phyloP scores from a whole-genome alignment of 2,329 filamentous ascomycete genomes.

The Plectosphaerella plurivora region DNA sequence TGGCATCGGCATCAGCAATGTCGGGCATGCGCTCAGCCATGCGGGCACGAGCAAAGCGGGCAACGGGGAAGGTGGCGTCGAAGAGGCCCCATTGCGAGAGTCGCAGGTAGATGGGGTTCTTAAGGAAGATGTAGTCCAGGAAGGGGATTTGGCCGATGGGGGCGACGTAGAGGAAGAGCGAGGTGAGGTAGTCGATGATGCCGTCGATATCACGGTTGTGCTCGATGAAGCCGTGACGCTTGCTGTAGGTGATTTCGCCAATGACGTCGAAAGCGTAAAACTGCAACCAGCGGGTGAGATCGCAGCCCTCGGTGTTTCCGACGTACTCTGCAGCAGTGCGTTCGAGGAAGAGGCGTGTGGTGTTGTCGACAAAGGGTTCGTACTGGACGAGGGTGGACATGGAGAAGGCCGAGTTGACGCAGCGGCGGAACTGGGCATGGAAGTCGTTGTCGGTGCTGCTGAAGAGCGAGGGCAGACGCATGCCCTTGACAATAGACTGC shows the following conservation, averaged over 20 bases:
- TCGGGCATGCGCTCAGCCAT: slow-evolving; percentile 60
- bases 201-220: slow-evolving; percentile 71
- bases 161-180: slow-evolving; percentile 66
- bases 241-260: slow-evolving; percentile 71
- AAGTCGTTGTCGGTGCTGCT: slow-evolving; percentile 71
- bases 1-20: slow-evolving; percentile 13
- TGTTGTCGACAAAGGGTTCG: slow-evolving; percentile 75
- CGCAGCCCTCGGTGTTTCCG: slow-evolving; percentile 40
- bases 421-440: slow-evolving; percentile 69
- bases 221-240: slow-evolving; percentile 71
- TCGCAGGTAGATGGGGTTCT: slow-evolving; percentile 69
- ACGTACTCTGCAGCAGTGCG: slow-evolving; percentile 55
- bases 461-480: slow-evolving; percentile 67
- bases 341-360: slow-evolving; percentile 64
- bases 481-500: slow-evolving; percentile 65
- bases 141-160: slow-evolving; percentile 72
- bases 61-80: slow-evolving; percentile 67
- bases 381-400: slow-evolving; percentile 76
- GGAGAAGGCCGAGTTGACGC: slow-evolving; percentile 71
- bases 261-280: slow-evolving; percentile 82
- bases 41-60: slow-evolving; percentile 64
- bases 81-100: slow-evolving; percentile 63
- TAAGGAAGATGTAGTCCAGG: slow-evolving; percentile 64
- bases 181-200: slow-evolving; percentile 61
- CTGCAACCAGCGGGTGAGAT: slow-evolving; percentile 70